These are phyloP conservation scores for Plasmodium coatneyi DNA, from an alignment of 169 alveolate genomes.

Conservation along the genomic window DNA sequence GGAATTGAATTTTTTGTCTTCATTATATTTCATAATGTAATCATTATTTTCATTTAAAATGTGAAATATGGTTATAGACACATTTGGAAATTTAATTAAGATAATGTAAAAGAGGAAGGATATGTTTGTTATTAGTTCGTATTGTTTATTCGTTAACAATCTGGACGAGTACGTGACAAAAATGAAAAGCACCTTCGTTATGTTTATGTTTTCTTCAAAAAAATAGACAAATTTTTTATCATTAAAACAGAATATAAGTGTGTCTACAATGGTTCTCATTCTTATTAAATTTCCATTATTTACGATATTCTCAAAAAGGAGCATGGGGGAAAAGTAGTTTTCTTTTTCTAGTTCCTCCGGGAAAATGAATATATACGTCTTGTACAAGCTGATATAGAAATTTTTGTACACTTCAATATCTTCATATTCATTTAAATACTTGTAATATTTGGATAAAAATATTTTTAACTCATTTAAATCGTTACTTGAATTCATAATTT, in stretches of 20 bases:
- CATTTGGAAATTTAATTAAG: constrained; percentile 75
- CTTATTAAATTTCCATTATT: constrained; percentile 77
- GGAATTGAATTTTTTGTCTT: constrained; percentile 75
- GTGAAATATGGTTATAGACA: constrained; percentile 74
- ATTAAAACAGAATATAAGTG: constrained; percentile 80
- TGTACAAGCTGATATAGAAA: constrained; percentile 70
- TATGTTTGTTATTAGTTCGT: constrained; percentile 77
- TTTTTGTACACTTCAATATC: constrained; percentile 74
- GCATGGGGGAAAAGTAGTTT: constrained; percentile 79
- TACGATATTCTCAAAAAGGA: constrained; percentile 80
- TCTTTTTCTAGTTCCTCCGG: constrained; percentile 80
- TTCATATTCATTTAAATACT: constrained; percentile 74
- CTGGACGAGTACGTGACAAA: constrained; percentile 82
- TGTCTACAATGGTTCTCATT: constrained; percentile 77
- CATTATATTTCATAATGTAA: constrained; percentile 75
- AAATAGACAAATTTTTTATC: constrained; percentile 79
- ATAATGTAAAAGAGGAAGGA: constrained; percentile 75
- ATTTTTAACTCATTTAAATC: constrained; percentile 75
- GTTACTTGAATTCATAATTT: constrained; percentile 74
- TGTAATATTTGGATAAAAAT: constrained; percentile 71
- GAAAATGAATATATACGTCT: constrained; percentile 72
- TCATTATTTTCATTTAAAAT: constrained; percentile 76
- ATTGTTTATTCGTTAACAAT: constrained; percentile 77
- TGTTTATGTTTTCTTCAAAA: constrained; percentile 81
- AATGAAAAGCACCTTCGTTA: constrained; percentile 77